Conservation (phyloP, 1,284 basidiomycete species). For the Sporisorium exsertum region DNA sequence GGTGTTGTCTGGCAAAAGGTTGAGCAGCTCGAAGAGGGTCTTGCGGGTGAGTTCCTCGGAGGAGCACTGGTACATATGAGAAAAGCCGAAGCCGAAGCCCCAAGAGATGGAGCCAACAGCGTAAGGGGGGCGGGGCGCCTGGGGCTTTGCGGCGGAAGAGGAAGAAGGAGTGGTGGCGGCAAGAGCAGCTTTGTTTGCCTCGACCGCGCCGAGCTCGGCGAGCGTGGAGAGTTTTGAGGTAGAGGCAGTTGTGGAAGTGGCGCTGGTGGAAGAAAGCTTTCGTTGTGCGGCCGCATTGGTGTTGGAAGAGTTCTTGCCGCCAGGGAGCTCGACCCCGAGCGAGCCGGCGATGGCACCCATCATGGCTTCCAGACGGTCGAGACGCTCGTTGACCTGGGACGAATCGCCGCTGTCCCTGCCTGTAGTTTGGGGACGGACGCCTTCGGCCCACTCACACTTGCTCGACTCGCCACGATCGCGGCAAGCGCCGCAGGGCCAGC, state of each 20-base stretch:
- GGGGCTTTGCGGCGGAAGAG: not conserved
- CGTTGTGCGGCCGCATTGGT: slow-evolving; percentile 11
- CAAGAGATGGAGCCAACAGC: slow-evolving; percentile 27
- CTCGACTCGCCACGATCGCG: slow-evolving; percentile 54
- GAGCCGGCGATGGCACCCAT: slow-evolving; percentile 50
- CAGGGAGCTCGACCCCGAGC: slow-evolving; percentile 47
- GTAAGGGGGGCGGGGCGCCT: slow-evolving; percentile 12
- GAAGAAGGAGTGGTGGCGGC: slow-evolving; percentile 14
- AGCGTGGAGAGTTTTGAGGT: slow-evolving; percentile 45
- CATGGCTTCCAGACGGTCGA: slow-evolving; percentile 54
- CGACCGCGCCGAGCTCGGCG: slow-evolving; percentile 48
- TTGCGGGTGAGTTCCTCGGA: slow-evolving; percentile 38
- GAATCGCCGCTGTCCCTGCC: slow-evolving; percentile 51
- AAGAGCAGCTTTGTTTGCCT: slow-evolving; percentile 39
- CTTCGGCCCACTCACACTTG: slow-evolving; percentile 63
- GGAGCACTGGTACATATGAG: slow-evolving; percentile 33
- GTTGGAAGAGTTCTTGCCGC: slow-evolving; percentile 11
- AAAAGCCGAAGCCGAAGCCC: slow-evolving; percentile 53
- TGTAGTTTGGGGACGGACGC: slow-evolving; percentile 53
- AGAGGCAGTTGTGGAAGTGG: slow-evolving; percentile 16
- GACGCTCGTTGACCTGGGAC: slow-evolving; percentile 41
- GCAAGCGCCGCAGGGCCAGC: slow-evolving; percentile 57
- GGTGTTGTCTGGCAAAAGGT: slow-evolving; percentile 36
- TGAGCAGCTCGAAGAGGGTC: slow-evolving; percentile 44
- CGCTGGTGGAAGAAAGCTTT: slow-evolving; percentile 24